phyloP scores from a whole-genome alignment of 371 early-diverging fungal species.

The Zancudomyces culisetae region DNA sequence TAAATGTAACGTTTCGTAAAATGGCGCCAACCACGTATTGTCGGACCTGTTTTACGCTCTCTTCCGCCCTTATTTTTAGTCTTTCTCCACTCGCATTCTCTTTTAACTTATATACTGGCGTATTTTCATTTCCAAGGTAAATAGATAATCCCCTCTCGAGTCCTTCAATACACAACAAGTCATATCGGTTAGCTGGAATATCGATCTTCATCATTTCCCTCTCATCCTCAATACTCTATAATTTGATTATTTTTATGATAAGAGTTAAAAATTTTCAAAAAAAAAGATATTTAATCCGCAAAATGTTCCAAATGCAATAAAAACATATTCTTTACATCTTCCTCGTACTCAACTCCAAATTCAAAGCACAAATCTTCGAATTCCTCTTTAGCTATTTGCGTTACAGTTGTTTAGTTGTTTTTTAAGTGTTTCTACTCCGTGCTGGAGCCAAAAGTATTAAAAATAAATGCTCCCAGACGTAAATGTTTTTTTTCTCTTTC shows the following conservation, averaged over 20 bases:
- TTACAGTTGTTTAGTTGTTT: neutral
- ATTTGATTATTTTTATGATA: too few species aligned
- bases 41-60: conserved; percentile 53
- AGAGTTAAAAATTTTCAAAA: too few species aligned
- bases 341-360: conserved; percentile 99
- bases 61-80: conserved; percentile 12
- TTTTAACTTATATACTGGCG: conserved; percentile 11
- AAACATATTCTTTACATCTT: conserved; percentile 33
- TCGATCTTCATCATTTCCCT: conserved; percentile 90
- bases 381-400: conserved; percentile 54
- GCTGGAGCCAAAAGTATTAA: neutral
- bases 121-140: conserved; percentile 28
- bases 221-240: conserved; percentile 45
- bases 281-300: too few species aligned
- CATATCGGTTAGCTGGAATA: conserved; percentile 98
- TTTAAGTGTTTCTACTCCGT: neutral
- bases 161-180: conserved; percentile 90
- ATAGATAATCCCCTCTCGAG: conserved; percentile 70
- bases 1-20: conserved; percentile 77
- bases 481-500: neutral
- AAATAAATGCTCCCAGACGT: neutral
- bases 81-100: neutral
- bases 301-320: too few species aligned
- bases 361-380: conserved; percentile 97
- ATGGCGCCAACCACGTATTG: conserved; percentile 89